Evolutionary conservation across 257 asterid species (phyloP), one percentile per base, ranked within the genome.

Genomic region (Striga asiatica): DNA sequence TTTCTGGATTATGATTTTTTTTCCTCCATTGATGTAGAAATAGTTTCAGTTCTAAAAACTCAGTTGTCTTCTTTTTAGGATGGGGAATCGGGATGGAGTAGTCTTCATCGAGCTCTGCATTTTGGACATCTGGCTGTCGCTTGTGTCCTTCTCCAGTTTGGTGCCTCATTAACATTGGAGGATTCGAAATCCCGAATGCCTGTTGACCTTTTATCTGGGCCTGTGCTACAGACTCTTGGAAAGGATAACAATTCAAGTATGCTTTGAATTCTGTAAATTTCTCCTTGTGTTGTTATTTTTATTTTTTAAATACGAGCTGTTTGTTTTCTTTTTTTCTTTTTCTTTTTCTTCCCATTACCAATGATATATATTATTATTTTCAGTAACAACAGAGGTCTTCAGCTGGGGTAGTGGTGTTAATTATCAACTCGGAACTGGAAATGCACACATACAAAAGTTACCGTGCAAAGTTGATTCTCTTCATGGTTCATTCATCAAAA

Each of bases 351-450:
- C 60, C 20, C 53, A 23, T 38, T 25, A 65, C 35, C 54, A 46
- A 34, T 37, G 61, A 52, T 66, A 51, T 56, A 21, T 58, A 37
- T 47, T 54, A 22, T n/a, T 48, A 14, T 14, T 55, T 75, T 61
- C 76, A 81, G 95, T 77, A 27, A 76, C 84, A 24, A 88, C 95
- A 0, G 99, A 92, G 81, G 92, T 92, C 58, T 88, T 76, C 64
- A 92, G 99, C 69, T 92, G 99, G 99, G 99, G 99, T 14, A 92
- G 97, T 71, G 99, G 99, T 76, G 97, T 83, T 66, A 92, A 92
- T 71, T 92, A 85, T 76, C 99, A 92, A 66, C 86, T 92, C 61
- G 99, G 99, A 66, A 92, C 99, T 54, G 99, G 99, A 66, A 92
- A 92, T 63, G 93, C 87, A 3, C 97, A 92, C 73, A 77, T 92